Conservation (phyloP, 257 asterid species). For the Przewalskia tangutica region DNA sequence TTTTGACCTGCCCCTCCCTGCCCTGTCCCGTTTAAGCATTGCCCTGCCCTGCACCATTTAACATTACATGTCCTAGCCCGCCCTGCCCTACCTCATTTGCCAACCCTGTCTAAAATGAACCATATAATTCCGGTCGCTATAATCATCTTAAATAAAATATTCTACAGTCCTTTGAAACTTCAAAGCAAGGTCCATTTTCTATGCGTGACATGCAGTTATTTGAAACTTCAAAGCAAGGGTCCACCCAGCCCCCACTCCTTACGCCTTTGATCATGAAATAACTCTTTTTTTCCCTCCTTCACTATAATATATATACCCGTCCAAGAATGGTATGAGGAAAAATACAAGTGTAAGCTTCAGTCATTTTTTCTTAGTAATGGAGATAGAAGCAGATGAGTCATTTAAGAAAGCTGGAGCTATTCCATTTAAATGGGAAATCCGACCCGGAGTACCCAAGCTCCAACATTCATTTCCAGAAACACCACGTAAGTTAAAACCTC, state of each 20-base stretch:
- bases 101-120: too few relatives aligned
- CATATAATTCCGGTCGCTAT: too few relatives aligned
- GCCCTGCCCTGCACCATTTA: too few relatives aligned
- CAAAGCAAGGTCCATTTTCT: too few relatives aligned
- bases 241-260: slow-evolving; percentile 35
- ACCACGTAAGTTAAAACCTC: slow-evolving; percentile 47
- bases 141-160: too few relatives aligned
- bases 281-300: not conserved
- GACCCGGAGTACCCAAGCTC: slow-evolving; percentile 72
- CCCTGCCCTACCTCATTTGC: too few relatives aligned
- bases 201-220: not conserved
- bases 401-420: slow-evolving; percentile 59
- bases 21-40: too few relatives aligned
- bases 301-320: not conserved
- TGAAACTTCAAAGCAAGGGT: slow-evolving; percentile 8
- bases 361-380: slow-evolving; percentile 12
- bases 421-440: slow-evolving; percentile 90
- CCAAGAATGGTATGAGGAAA: not conserved
- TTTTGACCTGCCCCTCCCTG: too few relatives aligned
- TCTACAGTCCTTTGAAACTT: too few relatives aligned
- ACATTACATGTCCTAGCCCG: too few relatives aligned
- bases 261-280: slow-evolving; percentile 60
- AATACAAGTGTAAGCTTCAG: not conserved
- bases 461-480: slow-evolving; percentile 16
- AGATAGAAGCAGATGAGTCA: slow-evolving; percentile 29